Evolutionary conservation across 352 stramenopile species (phyloP).

Genomic region (Globisporangium carolinianum): DNA sequence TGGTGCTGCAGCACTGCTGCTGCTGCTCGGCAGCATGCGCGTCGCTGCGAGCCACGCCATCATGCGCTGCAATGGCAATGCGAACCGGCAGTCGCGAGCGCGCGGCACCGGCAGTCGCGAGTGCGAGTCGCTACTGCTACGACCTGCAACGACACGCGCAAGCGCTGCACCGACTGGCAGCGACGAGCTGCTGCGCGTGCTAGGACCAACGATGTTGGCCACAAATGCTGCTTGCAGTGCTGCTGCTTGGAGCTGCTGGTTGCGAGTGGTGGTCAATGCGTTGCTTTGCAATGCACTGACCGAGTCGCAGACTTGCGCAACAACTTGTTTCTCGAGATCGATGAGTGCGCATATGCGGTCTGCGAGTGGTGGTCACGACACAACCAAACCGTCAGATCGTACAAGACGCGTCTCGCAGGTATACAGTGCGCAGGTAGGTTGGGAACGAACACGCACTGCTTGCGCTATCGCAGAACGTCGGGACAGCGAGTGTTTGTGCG

Average conservation of each 20-base stretch:
- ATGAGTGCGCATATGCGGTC: conserved; percentile 26
- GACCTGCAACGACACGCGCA: no score
- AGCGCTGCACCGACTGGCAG: conserved; percentile 5
- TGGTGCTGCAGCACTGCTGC: background rate
- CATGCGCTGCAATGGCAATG: conserved; percentile 21
- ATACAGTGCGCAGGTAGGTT: no score
- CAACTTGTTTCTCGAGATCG: conserved; percentile 29
- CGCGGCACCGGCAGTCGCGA: background rate
- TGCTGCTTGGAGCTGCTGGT: background rate
- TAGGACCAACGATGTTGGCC: background rate
- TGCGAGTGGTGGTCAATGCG: background rate
- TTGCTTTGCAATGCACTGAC: background rate
- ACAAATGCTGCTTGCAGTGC: background rate
- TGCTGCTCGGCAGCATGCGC: background rate
- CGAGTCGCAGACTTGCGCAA: conserved; percentile 19
- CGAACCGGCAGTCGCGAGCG: conserved; percentile 23
- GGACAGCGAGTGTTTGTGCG: background rate
- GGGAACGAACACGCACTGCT: background rate
- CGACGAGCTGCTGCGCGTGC: background rate
- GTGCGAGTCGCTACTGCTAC: no score
- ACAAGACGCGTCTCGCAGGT: no score
- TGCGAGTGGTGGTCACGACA: conserved; percentile 5
- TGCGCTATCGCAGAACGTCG: conserved; percentile 2
- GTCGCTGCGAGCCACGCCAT: conserved; percentile 17
- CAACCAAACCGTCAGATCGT: no score